phyloP scores from a whole-genome alignment of 805 yeast genomes.

The Cephaloascus fragrans region DNA sequence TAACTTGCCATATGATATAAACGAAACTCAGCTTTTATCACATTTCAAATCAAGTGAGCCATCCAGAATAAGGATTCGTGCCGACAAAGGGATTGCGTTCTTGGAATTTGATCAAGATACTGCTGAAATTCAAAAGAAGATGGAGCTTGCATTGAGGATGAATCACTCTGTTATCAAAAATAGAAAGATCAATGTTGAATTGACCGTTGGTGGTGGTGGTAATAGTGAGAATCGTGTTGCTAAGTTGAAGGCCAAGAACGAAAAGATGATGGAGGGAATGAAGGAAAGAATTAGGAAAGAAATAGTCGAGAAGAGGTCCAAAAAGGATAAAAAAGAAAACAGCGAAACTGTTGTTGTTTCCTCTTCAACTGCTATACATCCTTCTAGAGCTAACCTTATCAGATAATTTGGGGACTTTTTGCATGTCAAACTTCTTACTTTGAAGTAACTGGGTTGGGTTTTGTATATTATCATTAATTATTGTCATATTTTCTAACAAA shows the following conservation, averaged over 20 bases:
- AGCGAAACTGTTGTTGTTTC: conserved; percentile 3
- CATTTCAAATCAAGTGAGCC: conserved; percentile 76
- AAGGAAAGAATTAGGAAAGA: conserved; percentile 42
- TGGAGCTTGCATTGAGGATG: conserved; percentile 77
- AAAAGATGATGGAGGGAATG: conserved; percentile 62
- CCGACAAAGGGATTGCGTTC: conserved; percentile 87
- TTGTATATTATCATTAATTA: too few relatives aligned
- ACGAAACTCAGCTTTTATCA: conserved; percentile 47
- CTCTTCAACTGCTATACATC: conserved; percentile 39
- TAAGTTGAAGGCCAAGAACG: conserved; percentile 75
- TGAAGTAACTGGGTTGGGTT: too few relatives aligned
- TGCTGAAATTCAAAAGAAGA: conserved; percentile 59
- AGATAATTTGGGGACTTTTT: too few relatives aligned
- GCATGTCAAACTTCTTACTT: too few relatives aligned
- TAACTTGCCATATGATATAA: conserved; percentile 68
- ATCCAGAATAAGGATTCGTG: conserved; percentile 65
- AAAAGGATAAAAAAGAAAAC: conserved; percentile 17
- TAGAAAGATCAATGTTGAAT: conserved; percentile 86
- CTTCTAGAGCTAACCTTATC: conserved; percentile 52
- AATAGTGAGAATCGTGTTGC: conserved; percentile 53
- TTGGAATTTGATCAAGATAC: conserved; percentile 61
- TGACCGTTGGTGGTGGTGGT: conserved; percentile 98
- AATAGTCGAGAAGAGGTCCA: conserved; percentile 26
- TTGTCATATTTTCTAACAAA: too few relatives aligned
- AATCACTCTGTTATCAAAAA: conserved; percentile 66